Percentiles rank a stretch among this genome's conserved stretches.
Evolutionary conservation across 2,329 filamentous ascomycete species (phyloP).

Genomic region (Ustulina deusta): DNA sequence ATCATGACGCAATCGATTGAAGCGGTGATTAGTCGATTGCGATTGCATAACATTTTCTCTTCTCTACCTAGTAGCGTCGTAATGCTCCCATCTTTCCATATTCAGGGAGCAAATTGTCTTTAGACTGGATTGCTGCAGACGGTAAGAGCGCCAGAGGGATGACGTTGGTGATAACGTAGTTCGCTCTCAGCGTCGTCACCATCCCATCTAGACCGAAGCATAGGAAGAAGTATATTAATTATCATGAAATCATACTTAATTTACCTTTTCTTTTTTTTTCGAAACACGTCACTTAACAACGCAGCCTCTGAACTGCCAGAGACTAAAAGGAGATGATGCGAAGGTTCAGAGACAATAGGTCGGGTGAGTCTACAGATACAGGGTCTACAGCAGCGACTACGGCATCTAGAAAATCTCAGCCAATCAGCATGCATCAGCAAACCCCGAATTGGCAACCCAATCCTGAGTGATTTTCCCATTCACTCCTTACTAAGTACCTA

Average conservation of each 20-base stretch:
- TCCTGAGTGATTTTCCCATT: constrained; percentile 26
- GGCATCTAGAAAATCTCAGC: neutral
- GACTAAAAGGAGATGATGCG: too few species aligned
- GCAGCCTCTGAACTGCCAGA: too few species aligned
- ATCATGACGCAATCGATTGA: neutral
- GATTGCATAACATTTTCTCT: neutral
- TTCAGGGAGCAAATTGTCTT: neutral
- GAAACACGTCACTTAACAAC: neutral
- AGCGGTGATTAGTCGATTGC: neutral
- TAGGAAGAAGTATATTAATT: neutral
- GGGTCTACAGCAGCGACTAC: neutral
- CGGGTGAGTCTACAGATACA: neutral
- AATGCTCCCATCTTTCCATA: neutral
- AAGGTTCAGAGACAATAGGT: too few species aligned
- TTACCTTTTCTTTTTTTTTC: neutral
- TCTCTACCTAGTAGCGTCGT: neutral
- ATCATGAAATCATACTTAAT: neutral
- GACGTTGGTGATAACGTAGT: constrained; percentile 15
- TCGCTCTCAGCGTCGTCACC: neutral
- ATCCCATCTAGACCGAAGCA: too few species aligned
- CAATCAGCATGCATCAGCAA: constrained; percentile 25
- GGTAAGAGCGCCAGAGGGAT: neutral
- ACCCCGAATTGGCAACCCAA: constrained; percentile 32
- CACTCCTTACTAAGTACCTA: neutral
- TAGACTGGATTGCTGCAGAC: too few species aligned